phyloP scores from a whole-genome alignment of 2,329 filamentous ascomycete species.

The Chaetomium sp. region DNA sequence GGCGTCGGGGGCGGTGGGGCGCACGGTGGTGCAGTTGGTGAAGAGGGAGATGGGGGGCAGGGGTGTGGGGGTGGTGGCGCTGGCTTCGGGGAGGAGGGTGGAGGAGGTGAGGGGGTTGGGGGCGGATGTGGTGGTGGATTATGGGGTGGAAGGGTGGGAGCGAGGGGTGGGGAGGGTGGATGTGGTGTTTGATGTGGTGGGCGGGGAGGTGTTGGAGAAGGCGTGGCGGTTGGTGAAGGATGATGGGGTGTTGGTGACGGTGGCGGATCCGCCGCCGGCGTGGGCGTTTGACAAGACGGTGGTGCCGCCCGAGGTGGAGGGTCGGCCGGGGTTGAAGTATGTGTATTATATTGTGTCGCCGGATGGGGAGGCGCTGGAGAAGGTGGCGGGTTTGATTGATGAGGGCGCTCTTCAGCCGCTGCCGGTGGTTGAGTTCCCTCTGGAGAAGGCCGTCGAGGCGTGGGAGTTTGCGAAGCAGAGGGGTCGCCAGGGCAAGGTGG shows the following conservation, averaged over 20 bases:
- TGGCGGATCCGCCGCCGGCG: conserved; percentile 40
- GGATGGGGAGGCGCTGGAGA: conserved; percentile 28
- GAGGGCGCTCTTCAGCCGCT: conserved; percentile 31
- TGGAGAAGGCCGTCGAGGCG: conserved; percentile 35
- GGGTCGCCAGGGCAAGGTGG: conserved; percentile 35
- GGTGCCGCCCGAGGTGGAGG: conserved; percentile 29
- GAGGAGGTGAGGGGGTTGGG: conserved; percentile 32
- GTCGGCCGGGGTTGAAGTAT: conserved; percentile 33
- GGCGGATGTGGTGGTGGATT: conserved; percentile 36
- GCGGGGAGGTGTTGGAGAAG: conserved; percentile 36
- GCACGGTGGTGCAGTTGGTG: conserved; percentile 39
- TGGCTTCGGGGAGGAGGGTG: conserved; percentile 36
- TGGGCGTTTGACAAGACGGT: conserved; percentile 38
- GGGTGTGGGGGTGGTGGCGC: conserved; percentile 38
- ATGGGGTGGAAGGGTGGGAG: conserved; percentile 35
- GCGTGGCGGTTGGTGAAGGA: conserved; percentile 39
- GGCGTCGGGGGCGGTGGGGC: conserved; percentile 39
- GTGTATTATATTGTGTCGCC: conserved; percentile 40
- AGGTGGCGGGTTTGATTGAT: conserved; percentile 34
- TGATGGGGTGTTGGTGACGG: conserved; percentile 40
- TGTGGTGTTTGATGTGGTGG: conserved; percentile 41
- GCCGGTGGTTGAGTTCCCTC: conserved; percentile 33
- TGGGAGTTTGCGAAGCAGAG: conserved; percentile 36
- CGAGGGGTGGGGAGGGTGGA: conserved; percentile 33
- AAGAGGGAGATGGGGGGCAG: conserved; percentile 26